Evolutionary conservation across 2,329 filamentous ascomycete species (phyloP).

Genomic region (Colletotrichum sp.): DNA sequence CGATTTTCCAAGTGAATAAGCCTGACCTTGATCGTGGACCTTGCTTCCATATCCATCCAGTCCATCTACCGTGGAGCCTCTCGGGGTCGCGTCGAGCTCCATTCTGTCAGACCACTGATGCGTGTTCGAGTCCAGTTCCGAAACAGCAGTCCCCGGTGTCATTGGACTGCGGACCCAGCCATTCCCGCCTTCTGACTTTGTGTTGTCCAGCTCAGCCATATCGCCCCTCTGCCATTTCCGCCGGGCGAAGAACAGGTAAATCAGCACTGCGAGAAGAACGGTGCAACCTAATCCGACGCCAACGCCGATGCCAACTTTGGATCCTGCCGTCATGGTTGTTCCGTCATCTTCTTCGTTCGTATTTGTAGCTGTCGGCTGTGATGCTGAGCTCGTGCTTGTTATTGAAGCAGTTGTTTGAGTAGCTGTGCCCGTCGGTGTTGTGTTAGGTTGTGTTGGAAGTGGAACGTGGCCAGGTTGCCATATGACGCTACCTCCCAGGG

Average conservation of each 20-base stretch:
- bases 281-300: constrained; percentile 22
- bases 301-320: constrained; percentile 29
- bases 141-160: background rate
- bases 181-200: background rate
- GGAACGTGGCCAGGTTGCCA: constrained; percentile 29
- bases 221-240: background rate
- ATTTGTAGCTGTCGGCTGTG: background rate
- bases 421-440: background rate
- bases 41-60: background rate
- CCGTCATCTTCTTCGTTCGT: background rate
- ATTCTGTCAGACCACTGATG: constrained; percentile 26
- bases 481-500: constrained; percentile 28
- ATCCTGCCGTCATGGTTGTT: constrained; percentile 24
- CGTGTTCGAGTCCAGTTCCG: constrained; percentile 24
- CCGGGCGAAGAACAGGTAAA: constrained; percentile 24
- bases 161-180: background rate
- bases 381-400: background rate
- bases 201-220: background rate
- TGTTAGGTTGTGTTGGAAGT: background rate
- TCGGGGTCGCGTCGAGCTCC: constrained; percentile 18
- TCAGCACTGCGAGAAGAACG: constrained; percentile 24
- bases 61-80: background rate
- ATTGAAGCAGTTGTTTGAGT: background rate
- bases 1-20: background rate
- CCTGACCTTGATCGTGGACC: background rate